Percentiles rank a stretch among this genome's conserved stretches.
Evolutionary conservation across 2,329 filamentous ascomycete genomes (phyloP).

Genomic region (Periglandula ipomoeae): DNA sequence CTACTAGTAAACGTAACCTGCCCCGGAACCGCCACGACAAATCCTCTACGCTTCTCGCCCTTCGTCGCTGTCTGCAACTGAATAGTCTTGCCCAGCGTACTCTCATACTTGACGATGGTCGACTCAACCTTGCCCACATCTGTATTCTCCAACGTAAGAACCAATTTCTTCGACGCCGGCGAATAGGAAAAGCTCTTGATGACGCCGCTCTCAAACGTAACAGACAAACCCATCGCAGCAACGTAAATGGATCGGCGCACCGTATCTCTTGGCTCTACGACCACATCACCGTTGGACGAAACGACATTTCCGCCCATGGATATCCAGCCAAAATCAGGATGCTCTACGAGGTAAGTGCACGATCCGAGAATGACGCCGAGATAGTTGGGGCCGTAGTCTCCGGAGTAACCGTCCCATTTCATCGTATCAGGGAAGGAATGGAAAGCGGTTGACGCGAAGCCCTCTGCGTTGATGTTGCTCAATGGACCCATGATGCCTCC

Average conservation of each 20-base stretch:
- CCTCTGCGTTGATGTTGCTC: constrained; percentile 45
- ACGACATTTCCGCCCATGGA: constrained; percentile 38
- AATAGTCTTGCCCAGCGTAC: not conserved
- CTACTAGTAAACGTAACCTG: not conserved
- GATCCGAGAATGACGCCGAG: constrained; percentile 41
- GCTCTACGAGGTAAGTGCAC: constrained; percentile 38
- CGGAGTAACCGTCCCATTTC: constrained; percentile 46
- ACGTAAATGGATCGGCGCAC: constrained; percentile 39
- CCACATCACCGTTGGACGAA: constrained; percentile 16
- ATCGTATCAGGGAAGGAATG: constrained; percentile 48
- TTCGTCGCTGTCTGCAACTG: not conserved
- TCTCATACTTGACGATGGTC: constrained; percentile 1
- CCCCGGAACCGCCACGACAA: not conserved
- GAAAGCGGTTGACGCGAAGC: constrained; percentile 46
- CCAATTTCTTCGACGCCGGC: not conserved
- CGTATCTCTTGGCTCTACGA: constrained; percentile 34
- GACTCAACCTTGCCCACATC: not conserved
- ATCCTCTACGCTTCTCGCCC: not conserved
- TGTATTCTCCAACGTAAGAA: not conserved
- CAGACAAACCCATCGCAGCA: constrained; percentile 31
- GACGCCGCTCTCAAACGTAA: constrained; percentile 34
- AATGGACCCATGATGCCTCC: constrained; percentile 43
- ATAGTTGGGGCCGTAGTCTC: constrained; percentile 49
- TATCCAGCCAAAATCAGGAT: constrained; percentile 34
- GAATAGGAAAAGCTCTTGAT: constrained; percentile 29